Conservation (phyloP, 805 yeast species). For the Maudiozyma pseudohumilis region DNA sequence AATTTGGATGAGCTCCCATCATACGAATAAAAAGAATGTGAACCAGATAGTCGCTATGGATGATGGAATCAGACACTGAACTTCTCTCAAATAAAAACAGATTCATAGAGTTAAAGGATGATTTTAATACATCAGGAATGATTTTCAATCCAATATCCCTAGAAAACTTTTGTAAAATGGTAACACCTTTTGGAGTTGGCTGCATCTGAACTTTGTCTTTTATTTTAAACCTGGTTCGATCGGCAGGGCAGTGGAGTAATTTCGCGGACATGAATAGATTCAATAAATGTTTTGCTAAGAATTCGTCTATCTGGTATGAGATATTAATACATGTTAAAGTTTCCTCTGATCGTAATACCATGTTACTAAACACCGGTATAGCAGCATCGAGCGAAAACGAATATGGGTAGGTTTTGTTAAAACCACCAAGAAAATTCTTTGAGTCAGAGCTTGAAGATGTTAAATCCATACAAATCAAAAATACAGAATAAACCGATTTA, state of each 20-base stretch:
- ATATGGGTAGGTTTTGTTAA: constrained; percentile 36
- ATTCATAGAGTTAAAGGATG: constrained; percentile 62
- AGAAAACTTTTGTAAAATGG: constrained; percentile 53
- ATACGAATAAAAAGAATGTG: constrained; percentile 50
- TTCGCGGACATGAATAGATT: constrained; percentile 48
- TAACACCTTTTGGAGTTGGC: constrained; percentile 88
- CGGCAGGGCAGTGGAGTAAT: constrained; percentile 64
- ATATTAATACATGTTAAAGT: constrained; percentile 43
- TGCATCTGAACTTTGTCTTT: constrained; percentile 44
- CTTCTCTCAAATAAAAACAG: constrained; percentile 61
- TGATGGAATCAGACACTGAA: constrained; percentile 43
- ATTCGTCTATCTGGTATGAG: constrained; percentile 43
- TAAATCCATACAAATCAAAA: constrained; percentile 36
- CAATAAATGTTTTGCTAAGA: constrained; percentile 39
- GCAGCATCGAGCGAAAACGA: constrained; percentile 48
- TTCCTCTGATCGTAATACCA: constrained; percentile 41
- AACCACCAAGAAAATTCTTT: constrained; percentile 21
- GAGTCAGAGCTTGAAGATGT: constrained; percentile 17
- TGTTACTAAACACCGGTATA: constrained; percentile 37
- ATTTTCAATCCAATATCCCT: constrained; percentile 42
- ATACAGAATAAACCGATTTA: constrained; percentile 48
- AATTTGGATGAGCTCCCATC: constrained; percentile 58
- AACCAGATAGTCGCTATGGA: constrained; percentile 55
- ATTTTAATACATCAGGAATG: constrained; percentile 40
- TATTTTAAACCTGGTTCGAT: constrained; percentile 48